Evolutionary conservation across 768 basidiomycete genomes (phyloP).

Genomic region (Termitomyces sp.): DNA sequence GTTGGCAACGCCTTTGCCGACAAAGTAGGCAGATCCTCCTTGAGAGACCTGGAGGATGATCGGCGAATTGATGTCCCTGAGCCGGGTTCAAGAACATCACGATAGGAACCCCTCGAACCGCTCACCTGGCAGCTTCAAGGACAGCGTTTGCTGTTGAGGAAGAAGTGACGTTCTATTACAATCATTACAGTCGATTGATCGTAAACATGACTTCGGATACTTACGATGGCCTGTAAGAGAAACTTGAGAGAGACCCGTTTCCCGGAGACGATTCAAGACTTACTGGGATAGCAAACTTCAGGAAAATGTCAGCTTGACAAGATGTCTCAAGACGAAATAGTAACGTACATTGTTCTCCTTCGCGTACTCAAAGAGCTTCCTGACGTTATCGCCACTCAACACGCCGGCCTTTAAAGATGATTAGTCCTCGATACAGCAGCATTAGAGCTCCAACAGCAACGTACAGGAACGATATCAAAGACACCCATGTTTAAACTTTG

Average conservation of each 20-base stretch:
- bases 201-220: constrained; percentile 22
- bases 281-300: constrained; percentile 80
- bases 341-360: constrained; percentile 73
- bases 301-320: constrained; percentile 4
- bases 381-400: constrained; percentile 89
- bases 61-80: constrained; percentile 90
- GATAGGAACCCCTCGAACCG: constrained; percentile 2
- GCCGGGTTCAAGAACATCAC: constrained; percentile 6
- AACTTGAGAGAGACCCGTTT: not conserved
- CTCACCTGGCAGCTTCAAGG: constrained; percentile 89
- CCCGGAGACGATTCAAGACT: constrained; percentile 26
- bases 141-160: constrained; percentile 93
- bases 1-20: constrained; percentile 93
- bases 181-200: constrained; percentile 7
- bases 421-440: constrained; percentile 3
- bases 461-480: constrained; percentile 79
- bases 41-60: constrained; percentile 98
- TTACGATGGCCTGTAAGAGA: constrained; percentile 62
- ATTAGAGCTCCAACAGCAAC: constrained; percentile 19
- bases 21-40: constrained; percentile 93
- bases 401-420: constrained; percentile 70
- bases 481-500: constrained; percentile 52
- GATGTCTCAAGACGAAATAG: not conserved
- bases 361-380: constrained; percentile 94
- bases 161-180: constrained; percentile 84